Percentiles rank a stretch among this genome's conserved stretches.
phyloP scores from a whole-genome alignment of 192 early-diverging fungal species.

The Cetraspora pellucida region DNA sequence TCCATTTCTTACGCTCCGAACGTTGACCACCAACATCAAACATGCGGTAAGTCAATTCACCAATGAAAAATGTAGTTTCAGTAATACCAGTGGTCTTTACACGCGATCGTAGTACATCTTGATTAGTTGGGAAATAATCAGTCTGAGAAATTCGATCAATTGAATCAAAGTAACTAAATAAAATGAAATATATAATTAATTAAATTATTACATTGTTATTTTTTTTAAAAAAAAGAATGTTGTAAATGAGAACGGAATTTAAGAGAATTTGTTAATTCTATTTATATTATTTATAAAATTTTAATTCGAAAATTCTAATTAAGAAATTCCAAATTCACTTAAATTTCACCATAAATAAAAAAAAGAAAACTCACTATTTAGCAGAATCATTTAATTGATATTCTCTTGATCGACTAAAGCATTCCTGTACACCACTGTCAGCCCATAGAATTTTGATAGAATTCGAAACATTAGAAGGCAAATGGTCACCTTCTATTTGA shows the following conservation, averaged over 20 bases:
- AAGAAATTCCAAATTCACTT: too few species aligned
- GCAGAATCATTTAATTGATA: conserved; percentile 98
- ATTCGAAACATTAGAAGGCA: conserved; percentile 76
- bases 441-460: conserved; percentile 85
- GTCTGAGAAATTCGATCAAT: conserved; percentile 83
- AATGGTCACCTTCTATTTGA: conserved; percentile 86
- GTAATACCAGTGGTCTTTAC: conserved; percentile 98
- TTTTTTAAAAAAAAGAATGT: too few species aligned
- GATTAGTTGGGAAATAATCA: conserved; percentile 87
- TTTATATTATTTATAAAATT: too few species aligned
- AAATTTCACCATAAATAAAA: too few species aligned
- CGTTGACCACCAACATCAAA: conserved; percentile 98
- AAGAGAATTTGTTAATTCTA: too few species aligned
- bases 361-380: conserved; percentile 69
- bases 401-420: conserved; percentile 81
- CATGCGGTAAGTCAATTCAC: conserved; percentile 92
- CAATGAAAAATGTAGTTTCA: conserved; percentile 90
- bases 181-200: conserved; percentile 1
- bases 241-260: too few species aligned
- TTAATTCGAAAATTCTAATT: too few species aligned
- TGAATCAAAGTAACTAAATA: conserved; percentile 87
- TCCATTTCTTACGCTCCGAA: conserved; percentile 99
- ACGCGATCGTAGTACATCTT: conserved; percentile 95
- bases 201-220: too few species aligned
- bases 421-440: conserved; percentile 81